Conservation (phyloP, 306 rosid species). For the Quercus bicolor region DNA sequence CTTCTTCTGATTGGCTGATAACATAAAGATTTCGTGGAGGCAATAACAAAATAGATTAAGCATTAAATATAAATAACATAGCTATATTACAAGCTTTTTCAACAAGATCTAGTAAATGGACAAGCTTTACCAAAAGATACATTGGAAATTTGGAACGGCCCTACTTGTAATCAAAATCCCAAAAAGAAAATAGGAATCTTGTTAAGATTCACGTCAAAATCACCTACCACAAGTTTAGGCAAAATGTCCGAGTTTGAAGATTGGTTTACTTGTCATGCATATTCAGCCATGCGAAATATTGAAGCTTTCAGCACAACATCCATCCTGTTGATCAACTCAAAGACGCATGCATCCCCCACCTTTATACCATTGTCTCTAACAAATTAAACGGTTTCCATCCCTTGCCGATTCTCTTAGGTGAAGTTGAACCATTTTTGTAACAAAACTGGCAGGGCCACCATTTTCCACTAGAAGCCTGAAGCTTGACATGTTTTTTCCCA, state of each 20-base stretch:
- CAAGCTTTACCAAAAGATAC: too few species aligned
- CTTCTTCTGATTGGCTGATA: too few species aligned
- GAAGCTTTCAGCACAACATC: conserved; percentile 16
- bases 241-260: neutral
- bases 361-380: conserved; percentile 1
- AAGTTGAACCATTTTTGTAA: too few species aligned
- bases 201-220: too few species aligned
- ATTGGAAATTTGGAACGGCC: too few species aligned
- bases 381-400: conserved; percentile 29
- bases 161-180: too few species aligned
- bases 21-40: too few species aligned
- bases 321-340: conserved; percentile 24
- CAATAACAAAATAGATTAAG: too few species aligned
- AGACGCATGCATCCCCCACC: conserved; percentile 29
- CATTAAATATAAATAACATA: too few species aligned
- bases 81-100: too few species aligned
- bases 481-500: neutral
- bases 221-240: neutral
- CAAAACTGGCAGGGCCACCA: neutral
- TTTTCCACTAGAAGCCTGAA: neutral
- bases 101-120: too few species aligned
- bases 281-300: conserved; percentile 4
- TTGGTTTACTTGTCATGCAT: neutral
- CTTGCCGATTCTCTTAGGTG: neutral
- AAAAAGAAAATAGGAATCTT: too few species aligned